phyloP scores from a whole-genome alignment of 106 monocot species.

The Allium fistulosum region DNA sequence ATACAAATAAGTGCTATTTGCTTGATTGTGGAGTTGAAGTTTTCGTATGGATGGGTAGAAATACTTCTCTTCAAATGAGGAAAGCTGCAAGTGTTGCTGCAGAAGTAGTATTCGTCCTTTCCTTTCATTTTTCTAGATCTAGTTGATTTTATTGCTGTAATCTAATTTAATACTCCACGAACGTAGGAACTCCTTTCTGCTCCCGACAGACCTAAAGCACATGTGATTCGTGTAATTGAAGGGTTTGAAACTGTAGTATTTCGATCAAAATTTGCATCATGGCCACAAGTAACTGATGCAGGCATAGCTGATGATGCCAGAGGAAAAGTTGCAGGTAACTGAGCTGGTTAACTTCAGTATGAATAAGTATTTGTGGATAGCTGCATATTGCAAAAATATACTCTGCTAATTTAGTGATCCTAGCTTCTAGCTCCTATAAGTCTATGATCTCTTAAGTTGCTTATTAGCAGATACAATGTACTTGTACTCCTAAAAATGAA shows the following conservation, averaged over 20 bases:
- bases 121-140: background rate
- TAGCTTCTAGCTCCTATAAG: no score
- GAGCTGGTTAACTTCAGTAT: background rate
- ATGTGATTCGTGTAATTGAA: constrained; percentile 75
- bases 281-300: constrained; percentile 60
- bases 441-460: no score
- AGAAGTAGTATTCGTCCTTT: constrained; percentile 44
- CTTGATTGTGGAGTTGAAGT: constrained; percentile 85
- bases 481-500: no score
- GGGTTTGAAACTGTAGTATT: constrained; percentile 84
- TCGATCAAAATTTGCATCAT: constrained; percentile 62
- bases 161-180: background rate
- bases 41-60: constrained; percentile 92
- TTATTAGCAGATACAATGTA: no score
- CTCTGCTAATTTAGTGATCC: no score
- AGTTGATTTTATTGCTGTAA: constrained; percentile 1
- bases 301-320: constrained; percentile 81
- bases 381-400: no score
- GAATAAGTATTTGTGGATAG: no score
- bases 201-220: constrained; percentile 40
- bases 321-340: constrained; percentile 91
- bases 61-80: constrained; percentile 73
- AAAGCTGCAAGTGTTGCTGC: constrained; percentile 78
- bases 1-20: constrained; percentile 81
- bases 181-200: constrained; percentile 53